A percentile compares a stretch with the other conserved stretches of the same genome.
Evolutionary conservation across 495 filamentous ascomycete species (phyloP).

Genomic region (Cenococcum geophilum): DNA sequence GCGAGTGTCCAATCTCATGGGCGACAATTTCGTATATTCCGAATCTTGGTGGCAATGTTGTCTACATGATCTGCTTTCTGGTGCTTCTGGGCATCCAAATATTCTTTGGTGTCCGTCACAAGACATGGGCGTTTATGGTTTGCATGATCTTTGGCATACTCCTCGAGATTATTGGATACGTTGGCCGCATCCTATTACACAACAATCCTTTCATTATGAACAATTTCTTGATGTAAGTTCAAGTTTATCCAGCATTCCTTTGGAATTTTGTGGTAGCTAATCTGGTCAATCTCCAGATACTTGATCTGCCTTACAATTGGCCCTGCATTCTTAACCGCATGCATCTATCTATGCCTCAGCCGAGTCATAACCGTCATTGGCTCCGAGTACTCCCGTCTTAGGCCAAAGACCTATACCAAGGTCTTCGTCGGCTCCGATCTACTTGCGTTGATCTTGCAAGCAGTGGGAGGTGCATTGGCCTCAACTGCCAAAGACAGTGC

Average conservation of each 20-base stretch:
- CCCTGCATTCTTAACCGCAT: constrained; percentile 58
- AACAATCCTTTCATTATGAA: constrained; percentile 38
- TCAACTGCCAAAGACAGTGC: constrained; percentile 43
- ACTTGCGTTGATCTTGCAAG: constrained; percentile 57
- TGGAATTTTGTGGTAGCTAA: too few species aligned
- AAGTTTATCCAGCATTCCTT: neutral
- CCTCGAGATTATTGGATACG: constrained; percentile 43
- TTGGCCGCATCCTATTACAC: constrained; percentile 38
- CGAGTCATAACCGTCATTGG: constrained; percentile 56
- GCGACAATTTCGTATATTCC: constrained; percentile 37
- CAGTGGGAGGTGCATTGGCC: constrained; percentile 56
- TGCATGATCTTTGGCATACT: constrained; percentile 38
- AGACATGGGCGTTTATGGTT: constrained; percentile 43
- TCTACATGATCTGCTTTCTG: constrained; percentile 39
- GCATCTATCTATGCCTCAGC: constrained; percentile 59
- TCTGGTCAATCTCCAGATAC: constrained; percentile 36
- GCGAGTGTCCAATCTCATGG: constrained; percentile 20
- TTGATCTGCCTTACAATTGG: constrained; percentile 59
- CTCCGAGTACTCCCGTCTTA: constrained; percentile 54
- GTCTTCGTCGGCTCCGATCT: constrained; percentile 60
- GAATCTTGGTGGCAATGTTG: constrained; percentile 37
- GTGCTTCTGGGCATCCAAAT: constrained; percentile 35
- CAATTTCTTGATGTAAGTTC: constrained; percentile 35
- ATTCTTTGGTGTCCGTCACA: constrained; percentile 38
- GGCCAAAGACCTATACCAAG: constrained; percentile 49